Percentiles rank a stretch among this genome's conserved stretches.
These are phyloP conservation scores for Botryotinia narcissicola DNA, from an alignment of 2,329 filamentous ascomycete species.

Conservation along the genomic window DNA sequence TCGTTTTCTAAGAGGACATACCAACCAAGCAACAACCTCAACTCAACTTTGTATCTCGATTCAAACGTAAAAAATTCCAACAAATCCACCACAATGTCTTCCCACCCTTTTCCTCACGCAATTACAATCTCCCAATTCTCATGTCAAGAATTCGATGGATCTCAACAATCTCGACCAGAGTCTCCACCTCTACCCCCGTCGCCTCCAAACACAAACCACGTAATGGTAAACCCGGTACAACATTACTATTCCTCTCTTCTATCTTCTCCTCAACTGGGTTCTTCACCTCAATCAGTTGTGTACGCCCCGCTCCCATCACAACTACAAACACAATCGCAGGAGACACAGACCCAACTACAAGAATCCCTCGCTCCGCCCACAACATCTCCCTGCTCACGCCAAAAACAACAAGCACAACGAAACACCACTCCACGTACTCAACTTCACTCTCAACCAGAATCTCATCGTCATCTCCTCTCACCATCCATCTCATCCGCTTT, in stretches of 20 bases:
- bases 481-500: background rate
- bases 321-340: background rate
- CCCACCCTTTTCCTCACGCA: background rate
- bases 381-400: background rate
- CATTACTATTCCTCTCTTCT: background rate
- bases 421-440: background rate
- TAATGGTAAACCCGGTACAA: background rate
- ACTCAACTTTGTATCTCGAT: background rate
- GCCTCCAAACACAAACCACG: background rate
- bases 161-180: background rate
- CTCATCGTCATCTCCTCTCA: background rate
- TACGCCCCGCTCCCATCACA: slow-evolving; percentile 3
- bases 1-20: background rate
- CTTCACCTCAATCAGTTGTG: slow-evolving; percentile 1
- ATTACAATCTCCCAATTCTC: background rate
- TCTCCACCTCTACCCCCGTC: background rate
- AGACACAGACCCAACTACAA: background rate
- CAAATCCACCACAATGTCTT: background rate
- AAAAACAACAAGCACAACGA: background rate
- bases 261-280: background rate
- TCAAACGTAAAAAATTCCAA: background rate
- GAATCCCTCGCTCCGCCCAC: background rate
- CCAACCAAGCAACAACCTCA: background rate
- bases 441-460: background rate
- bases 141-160: background rate